These are phyloP conservation scores for Chytriomyces sp. DNA, from an alignment of 192 early-diverging fungal genomes.

Conservation along the genomic window DNA sequence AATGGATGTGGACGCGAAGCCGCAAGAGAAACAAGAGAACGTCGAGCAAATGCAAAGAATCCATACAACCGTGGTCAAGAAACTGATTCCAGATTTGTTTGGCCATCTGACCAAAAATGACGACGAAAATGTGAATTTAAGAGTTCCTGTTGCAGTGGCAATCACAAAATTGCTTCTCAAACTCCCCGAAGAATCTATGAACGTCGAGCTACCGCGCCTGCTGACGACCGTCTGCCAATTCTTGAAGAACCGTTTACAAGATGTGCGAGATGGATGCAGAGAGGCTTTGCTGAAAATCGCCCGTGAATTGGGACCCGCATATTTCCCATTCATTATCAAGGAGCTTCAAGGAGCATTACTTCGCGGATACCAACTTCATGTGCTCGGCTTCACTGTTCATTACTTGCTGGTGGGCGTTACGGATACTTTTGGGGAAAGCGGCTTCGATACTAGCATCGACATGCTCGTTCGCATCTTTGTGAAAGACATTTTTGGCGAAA, in stretches of 20 bases:
- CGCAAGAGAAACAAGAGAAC: constrained; percentile 35
- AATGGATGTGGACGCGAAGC: constrained; percentile 46
- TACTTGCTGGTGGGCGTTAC: constrained; percentile 75
- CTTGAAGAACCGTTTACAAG: constrained; percentile 77
- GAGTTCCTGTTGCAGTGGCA: constrained; percentile 86
- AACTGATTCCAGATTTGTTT: constrained; percentile 84
- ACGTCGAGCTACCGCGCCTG: constrained; percentile 83
- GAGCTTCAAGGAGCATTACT: constrained; percentile 78
- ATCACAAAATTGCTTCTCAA: constrained; percentile 82
- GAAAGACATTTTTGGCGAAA: constrained; percentile 92
- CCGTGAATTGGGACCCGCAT: constrained; percentile 78
- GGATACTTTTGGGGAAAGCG: constrained; percentile 60
- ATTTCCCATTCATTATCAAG: constrained; percentile 87
- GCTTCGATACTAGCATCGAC: constrained; percentile 80
- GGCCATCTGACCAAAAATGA: constrained; percentile 68
- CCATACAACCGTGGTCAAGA: constrained; percentile 74
- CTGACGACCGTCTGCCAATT: constrained; percentile 88
- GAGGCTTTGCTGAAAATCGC: constrained; percentile 88
- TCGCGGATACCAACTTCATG: constrained; percentile 89
- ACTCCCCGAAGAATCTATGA: constrained; percentile 76
- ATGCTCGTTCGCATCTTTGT: constrained; percentile 74
- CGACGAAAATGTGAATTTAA: constrained; percentile 75
- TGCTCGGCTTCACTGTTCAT: constrained; percentile 93
- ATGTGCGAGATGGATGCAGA: constrained; percentile 82
- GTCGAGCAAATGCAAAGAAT: constrained; percentile 51